Evolutionary conservation across 495 filamentous ascomycete species (phyloP), one percentile per base, ranked within the genome.

Genomic region (Penicillium silybi): DNA sequence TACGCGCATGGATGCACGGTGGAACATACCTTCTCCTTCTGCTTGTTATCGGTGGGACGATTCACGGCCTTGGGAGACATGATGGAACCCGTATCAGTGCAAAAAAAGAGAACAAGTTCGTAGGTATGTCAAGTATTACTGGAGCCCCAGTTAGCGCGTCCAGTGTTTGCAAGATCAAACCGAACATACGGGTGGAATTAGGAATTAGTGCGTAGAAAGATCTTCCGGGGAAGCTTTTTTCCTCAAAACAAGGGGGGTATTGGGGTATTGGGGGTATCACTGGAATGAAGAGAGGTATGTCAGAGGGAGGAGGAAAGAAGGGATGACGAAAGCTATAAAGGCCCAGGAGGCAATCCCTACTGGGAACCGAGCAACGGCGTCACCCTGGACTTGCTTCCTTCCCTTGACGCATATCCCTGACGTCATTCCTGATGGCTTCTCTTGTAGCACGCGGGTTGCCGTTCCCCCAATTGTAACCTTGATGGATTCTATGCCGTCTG

Each of bases 31-130:
- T 76, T 66, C 54, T 80, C 78, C 68, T 74, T 79, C 57, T 80
- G 76, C 67, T 86, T 85, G 40, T 76, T 38, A 48, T 89, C 75
- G 37, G 76, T 81, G 10, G 86, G 86, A 57, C 73, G 80, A 63
- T 90, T 89, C 57, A 89, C 84, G 56, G 65, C 55, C 17, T 44
- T 44, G 27, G 62, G 48, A 43, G 69, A 58, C 75, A 78, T 80
- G 62, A 60, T 69, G 68, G 53, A 50, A 38, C 32, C 18, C 40
- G 51, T 48, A 44, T 41, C 27, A 46, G 29, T 43, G 32, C 46
- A 23, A 43, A 41, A 39, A 46, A 48, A 42, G 29, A 47, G 32
- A 20, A 43, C 2, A 42, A 27, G 26, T 23, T 16, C 34, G n/a
- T 25, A 32, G 15, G 27, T n/a, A 18, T 19, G 37, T 39, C 37